These are phyloP conservation scores for Chlorella vulgaris DNA, from an alignment of 139 green algal species.

Conservation along the genomic window DNA sequence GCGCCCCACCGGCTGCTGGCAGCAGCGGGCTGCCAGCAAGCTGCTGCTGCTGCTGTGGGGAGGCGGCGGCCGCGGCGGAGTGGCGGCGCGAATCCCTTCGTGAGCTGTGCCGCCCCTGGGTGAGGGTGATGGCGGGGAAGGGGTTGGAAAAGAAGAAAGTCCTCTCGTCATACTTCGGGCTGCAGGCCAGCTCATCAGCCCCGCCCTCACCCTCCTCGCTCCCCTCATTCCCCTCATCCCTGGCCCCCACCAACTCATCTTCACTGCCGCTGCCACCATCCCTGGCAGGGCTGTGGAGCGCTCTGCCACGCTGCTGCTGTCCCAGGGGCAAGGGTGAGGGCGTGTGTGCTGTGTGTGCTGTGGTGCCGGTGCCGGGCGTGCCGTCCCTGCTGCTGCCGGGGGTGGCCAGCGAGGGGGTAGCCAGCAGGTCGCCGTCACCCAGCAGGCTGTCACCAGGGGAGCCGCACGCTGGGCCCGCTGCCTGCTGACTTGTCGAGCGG, in stretches of 20 bases:
- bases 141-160: conserved; percentile 71
- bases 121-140: conserved; percentile 27
- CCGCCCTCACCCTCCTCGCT: conserved; percentile 44
- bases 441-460: background rate
- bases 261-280: background rate
- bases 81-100: background rate
- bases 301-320: background rate
- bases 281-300: background rate
- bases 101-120: background rate
- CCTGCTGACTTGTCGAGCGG: background rate
- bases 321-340: background rate
- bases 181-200: conserved; percentile 51
- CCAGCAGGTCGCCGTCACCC: conserved; percentile 46
- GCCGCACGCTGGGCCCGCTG: background rate
- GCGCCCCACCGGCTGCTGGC: no score
- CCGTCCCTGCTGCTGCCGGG: conserved; percentile 15
- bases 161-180: conserved; percentile 95
- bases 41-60: background rate
- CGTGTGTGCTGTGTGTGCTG: background rate
- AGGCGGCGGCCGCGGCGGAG: background rate
- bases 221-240: conserved; percentile 20
- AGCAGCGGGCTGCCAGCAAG: conserved; percentile 13
- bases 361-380: background rate
- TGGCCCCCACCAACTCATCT: background rate
- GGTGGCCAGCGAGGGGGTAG: conserved; percentile 39